These are phyloP conservation scores for Ceratocystiopsis brevicomis DNA, from an alignment of 2,329 filamentous ascomycete genomes.

Conservation along the genomic window DNA sequence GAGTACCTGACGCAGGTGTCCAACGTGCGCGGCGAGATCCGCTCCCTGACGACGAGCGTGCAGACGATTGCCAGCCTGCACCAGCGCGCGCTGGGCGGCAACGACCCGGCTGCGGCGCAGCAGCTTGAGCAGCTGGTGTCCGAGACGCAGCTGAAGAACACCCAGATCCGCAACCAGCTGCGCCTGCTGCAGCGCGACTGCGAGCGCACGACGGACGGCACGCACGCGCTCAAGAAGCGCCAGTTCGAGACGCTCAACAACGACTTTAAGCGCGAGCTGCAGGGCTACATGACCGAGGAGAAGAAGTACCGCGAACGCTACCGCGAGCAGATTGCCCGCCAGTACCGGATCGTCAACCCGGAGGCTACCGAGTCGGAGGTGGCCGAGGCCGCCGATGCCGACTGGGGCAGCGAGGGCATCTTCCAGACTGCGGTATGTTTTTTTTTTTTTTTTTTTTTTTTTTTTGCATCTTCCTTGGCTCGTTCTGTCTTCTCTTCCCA, in stretches of 20 bases:
- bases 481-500: too few species aligned
- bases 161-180: constrained; percentile 61
- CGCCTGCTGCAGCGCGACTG: constrained; percentile 56
- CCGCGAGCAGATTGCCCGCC: constrained; percentile 58
- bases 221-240: constrained; percentile 46
- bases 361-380: constrained; percentile 60
- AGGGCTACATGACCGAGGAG: constrained; percentile 54
- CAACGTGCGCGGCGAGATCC: constrained; percentile 48
- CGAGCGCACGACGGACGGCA: constrained; percentile 38
- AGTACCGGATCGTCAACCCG: constrained; percentile 67
- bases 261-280: constrained; percentile 52
- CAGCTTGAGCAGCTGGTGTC: constrained; percentile 49
- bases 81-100: constrained; percentile 49
- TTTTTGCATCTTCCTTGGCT: background rate
- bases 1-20: constrained; percentile 52
- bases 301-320: constrained; percentile 50
- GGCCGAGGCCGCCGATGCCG: constrained; percentile 44
- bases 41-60: constrained; percentile 45
- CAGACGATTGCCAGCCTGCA: constrained; percentile 49
- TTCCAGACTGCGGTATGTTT: constrained; percentile 61
- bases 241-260: constrained; percentile 52
- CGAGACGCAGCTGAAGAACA: constrained; percentile 53
- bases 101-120: constrained; percentile 34
- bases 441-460: background rate
- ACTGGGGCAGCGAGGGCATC: constrained; percentile 63